Percentiles rank a stretch among this genome's conserved stretches.
phyloP scores from a whole-genome alignment of 2,329 filamentous ascomycete genomes.

The Cercospora zeae-maydis region DNA sequence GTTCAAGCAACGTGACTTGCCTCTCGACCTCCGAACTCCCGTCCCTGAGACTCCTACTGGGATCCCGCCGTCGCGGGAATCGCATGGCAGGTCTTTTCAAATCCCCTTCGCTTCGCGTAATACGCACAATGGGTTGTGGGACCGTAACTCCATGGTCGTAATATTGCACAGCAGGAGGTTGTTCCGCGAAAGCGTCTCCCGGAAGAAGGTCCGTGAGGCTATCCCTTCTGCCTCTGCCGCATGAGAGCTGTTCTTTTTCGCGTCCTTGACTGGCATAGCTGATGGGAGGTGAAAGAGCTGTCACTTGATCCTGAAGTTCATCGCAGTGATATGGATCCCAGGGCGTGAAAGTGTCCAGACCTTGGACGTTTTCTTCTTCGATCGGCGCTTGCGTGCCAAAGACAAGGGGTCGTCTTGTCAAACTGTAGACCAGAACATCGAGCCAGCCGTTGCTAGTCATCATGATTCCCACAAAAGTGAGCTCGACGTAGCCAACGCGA shows the following conservation, averaged over 20 bases:
- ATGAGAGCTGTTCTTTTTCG: neutral
- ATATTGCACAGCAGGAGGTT: neutral
- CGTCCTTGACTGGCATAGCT: neutral
- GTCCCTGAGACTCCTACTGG: neutral
- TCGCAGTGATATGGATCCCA: slow-evolving; percentile 6
- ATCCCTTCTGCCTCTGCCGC: neutral
- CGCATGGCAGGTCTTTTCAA: neutral
- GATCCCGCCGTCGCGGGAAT: neutral
- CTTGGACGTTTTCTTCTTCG: slow-evolving; percentile 14
- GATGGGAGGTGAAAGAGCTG: neutral
- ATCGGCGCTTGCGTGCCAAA: slow-evolving; percentile 12
- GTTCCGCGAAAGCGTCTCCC: neutral
- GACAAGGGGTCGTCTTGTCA: slow-evolving; percentile 43
- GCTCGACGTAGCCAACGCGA: slow-evolving; percentile 37
- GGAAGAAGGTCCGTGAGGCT: neutral
- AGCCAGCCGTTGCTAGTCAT: slow-evolving; percentile 57
- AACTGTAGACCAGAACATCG: slow-evolving; percentile 55
- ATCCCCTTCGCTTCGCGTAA: slow-evolving; percentile 1
- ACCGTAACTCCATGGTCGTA: neutral
- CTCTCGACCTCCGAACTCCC: neutral
- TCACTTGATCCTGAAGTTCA: neutral
- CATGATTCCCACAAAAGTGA: slow-evolving; percentile 52
- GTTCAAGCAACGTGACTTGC: neutral
- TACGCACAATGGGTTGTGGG: neutral
- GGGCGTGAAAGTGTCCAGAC: slow-evolving; percentile 17